phyloP scores from a whole-genome alignment of 2,329 filamentous ascomycete genomes.

The Phialophora expanda region DNA sequence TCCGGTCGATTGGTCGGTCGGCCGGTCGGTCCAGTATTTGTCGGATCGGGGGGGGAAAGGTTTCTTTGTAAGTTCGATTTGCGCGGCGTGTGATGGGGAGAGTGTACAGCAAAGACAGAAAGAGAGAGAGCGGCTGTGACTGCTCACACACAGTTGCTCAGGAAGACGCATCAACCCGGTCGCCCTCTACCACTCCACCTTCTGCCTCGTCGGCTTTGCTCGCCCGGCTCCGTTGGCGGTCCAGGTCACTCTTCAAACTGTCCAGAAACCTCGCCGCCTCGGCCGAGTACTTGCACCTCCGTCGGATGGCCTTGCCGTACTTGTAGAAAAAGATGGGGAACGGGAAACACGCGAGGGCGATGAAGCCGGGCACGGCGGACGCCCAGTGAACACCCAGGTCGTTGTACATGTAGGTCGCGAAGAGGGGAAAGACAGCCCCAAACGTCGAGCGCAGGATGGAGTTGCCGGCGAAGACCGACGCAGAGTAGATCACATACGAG shows the following conservation, averaged over 20 bases:
- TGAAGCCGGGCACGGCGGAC: slow-evolving; percentile 52
- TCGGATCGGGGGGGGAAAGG: no score
- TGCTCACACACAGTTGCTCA: not conserved
- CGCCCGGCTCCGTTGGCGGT: slow-evolving; percentile 20
- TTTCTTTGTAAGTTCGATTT: no score
- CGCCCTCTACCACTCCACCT: not conserved
- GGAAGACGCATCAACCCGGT: not conserved
- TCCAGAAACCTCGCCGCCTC: slow-evolving; percentile 31
- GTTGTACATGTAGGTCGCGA: slow-evolving; percentile 54
- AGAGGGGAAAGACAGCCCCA: slow-evolving; percentile 56
- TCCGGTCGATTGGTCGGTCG: no score
- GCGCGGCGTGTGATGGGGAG: no score
- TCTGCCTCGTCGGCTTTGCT: slow-evolving; percentile 1
- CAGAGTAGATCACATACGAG: slow-evolving; percentile 51
- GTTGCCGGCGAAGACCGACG: slow-evolving; percentile 51
- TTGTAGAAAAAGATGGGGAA: slow-evolving; percentile 45
- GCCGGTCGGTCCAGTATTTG: no score
- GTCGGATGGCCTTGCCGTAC: slow-evolving; percentile 33
- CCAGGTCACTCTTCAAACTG: slow-evolving; percentile 27
- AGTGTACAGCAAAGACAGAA: no score
- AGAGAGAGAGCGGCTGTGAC: no score
- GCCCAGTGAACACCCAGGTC: slow-evolving; percentile 56
- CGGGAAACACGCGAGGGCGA: slow-evolving; percentile 52
- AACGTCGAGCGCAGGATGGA: slow-evolving; percentile 54
- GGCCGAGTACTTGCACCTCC: slow-evolving; percentile 32